Percentiles rank a stretch among this genome's conserved stretches.
These are phyloP conservation scores for Thecaphora frezii DNA, from an alignment of 1,284 basidiomycete genomes.

Conservation along the genomic window DNA sequence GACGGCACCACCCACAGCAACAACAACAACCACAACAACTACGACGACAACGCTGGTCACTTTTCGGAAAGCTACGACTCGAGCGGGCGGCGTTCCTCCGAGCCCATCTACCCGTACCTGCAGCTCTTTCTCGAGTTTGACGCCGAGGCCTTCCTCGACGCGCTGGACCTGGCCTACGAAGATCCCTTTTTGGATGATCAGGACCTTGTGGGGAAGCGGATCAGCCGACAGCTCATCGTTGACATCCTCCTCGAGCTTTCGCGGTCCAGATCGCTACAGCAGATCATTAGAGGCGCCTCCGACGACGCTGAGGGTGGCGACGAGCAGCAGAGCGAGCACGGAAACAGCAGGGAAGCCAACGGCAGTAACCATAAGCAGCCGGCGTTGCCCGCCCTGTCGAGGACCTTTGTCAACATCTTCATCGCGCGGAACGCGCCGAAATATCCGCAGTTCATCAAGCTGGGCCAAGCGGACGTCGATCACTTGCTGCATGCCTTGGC, in stretches of 20 bases:
- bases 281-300: no score
- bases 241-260: slow-evolving; percentile 80
- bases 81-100: slow-evolving; percentile 7
- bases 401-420: slow-evolving; percentile 88
- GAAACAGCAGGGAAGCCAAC: neutral
- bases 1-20: no score
- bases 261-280: slow-evolving; percentile 1
- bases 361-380: neutral
- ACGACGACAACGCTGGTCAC: slow-evolving; percentile 8
- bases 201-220: slow-evolving; percentile 44
- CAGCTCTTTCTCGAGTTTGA: slow-evolving; percentile 83
- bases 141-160: slow-evolving; percentile 89
- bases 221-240: slow-evolving; percentile 79
- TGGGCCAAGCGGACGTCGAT: slow-evolving; percentile 72
- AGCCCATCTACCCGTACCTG: slow-evolving; percentile 75
- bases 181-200: slow-evolving; percentile 85
- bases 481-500: slow-evolving; percentile 77
- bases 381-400: slow-evolving; percentile 14
- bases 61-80: no score
- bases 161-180: slow-evolving; percentile 91
- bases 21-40: no score
- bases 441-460: slow-evolving; percentile 83
- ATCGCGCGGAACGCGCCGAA: slow-evolving; percentile 94
- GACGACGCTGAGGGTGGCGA: no score
- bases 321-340: no score